Conservation (phyloP, 306 rosid species). For the Cicer arietinum region DNA sequence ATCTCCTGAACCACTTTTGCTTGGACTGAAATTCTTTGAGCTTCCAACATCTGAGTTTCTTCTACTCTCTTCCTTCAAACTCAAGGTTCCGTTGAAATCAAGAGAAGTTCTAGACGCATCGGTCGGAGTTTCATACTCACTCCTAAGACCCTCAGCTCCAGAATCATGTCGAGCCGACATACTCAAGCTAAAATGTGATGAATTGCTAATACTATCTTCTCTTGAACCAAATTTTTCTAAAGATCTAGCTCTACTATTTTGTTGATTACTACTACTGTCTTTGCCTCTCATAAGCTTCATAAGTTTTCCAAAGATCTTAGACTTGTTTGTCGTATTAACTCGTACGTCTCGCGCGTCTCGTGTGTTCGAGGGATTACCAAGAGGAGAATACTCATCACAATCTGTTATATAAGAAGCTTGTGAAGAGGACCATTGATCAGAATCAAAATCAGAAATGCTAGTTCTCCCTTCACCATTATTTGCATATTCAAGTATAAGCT, state of each 20-base stretch:
- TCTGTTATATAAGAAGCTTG: slow-evolving; percentile 65
- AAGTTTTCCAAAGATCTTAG: slow-evolving; percentile 63
- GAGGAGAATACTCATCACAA: slow-evolving; percentile 58
- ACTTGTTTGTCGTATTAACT: slow-evolving; percentile 50
- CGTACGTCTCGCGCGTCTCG: slow-evolving; percentile 25
- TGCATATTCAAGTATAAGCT: slow-evolving; percentile 86
- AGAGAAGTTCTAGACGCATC: slow-evolving; percentile 49
- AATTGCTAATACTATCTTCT: slow-evolving; percentile 46
- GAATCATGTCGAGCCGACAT: slow-evolving; percentile 42
- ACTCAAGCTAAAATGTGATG: slow-evolving; percentile 48
- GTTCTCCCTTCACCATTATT: slow-evolving; percentile 54
- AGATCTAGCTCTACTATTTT: slow-evolving; percentile 34
- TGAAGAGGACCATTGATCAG: slow-evolving; percentile 79
- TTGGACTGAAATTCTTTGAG: slow-evolving; percentile 45
- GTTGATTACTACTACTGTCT: slow-evolving; percentile 43
- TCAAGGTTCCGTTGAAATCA: slow-evolving; percentile 46
- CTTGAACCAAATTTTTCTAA: slow-evolving; percentile 49
- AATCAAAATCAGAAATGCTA: slow-evolving; percentile 61
- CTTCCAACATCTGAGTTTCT: slow-evolving; percentile 50
- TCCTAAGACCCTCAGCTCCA: slow-evolving; percentile 45
- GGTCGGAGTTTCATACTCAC: slow-evolving; percentile 47
- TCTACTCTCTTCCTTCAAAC: slow-evolving; percentile 49
- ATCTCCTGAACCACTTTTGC: slow-evolving; percentile 43
- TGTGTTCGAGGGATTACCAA: slow-evolving; percentile 50
- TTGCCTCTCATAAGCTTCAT: slow-evolving; percentile 65